Evolutionary conservation across 78 protist genomes (phyloP), one percentile per base, ranked within the genome.

Genomic region (Corallochytrium limacisporum): DNA sequence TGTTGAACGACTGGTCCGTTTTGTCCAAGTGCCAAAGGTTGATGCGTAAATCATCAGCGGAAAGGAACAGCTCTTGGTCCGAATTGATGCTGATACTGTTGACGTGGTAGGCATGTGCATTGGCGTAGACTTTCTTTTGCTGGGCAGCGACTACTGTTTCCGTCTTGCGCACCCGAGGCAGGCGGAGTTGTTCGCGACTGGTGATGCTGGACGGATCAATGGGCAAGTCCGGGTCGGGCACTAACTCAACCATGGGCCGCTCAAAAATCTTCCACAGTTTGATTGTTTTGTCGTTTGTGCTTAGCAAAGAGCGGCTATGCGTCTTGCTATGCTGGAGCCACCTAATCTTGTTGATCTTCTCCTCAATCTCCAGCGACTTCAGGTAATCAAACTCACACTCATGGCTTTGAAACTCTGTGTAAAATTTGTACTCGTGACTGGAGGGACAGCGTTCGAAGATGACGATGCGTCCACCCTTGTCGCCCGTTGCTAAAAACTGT

Each of bases 31-130:
- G 78, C 99, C 99, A 97, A 18, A 97, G 68, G 55, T 95, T 93
- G 47, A 97, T 84, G 13, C 98, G 63, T 43, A 97, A 75, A 47
- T 97, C 99, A 46, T 97, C 99, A 20, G 95, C 81, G 0, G 95
- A 84, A 38, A 94, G 31, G 78, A 68, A 94, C 20, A 72, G 50
- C 70, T 90, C 95, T 24, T 62, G 65, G 54, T 91, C 94, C 24
- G 65, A 28, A 50, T 61, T 62, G 60, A 72, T 81, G 84, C 20
- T 51, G 44, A 94, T 65, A 1, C 93, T 85, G 79, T 97, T 94
- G 72, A 97, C 91, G 78, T 95, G 93, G 60, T 94, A 95, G 29
- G 96, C 90, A 71, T 95, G 99, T 1, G 87, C 99, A 73, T 90
- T 90, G 47, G 82, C 83, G 54, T 55, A 97, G 31, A 88, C 79